These are phyloP conservation scores for Leishmania braziliensis DNA, from an alignment of 208 protist genomes.

Conservation along the genomic window DNA sequence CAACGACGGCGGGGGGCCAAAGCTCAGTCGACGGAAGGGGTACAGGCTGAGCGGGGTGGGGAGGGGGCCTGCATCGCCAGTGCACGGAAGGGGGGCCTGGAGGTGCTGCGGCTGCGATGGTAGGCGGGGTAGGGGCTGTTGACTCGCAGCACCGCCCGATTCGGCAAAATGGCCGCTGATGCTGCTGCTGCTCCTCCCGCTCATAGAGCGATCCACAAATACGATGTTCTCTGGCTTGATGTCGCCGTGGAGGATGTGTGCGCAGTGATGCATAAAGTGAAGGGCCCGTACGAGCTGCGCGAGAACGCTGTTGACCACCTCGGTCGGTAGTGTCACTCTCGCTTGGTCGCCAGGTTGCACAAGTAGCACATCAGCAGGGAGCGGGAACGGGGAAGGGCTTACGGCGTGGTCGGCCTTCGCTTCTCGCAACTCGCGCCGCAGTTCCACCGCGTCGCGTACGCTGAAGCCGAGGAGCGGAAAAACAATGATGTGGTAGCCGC, in stretches of 20 bases:
- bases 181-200: background rate
- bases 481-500: slow-evolving; percentile 60
- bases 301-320: slow-evolving; percentile 46
- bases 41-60: background rate
- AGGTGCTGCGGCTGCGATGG: background rate
- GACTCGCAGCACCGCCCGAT: slow-evolving; percentile 19
- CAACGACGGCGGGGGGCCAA: background rate
- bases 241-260: slow-evolving; percentile 93
- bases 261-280: slow-evolving; percentile 55
- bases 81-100: background rate
- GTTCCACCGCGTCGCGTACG: slow-evolving; percentile 59
- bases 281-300: slow-evolving; percentile 85
- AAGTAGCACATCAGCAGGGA: background rate
- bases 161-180: background rate
- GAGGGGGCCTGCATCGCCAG: background rate
- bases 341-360: background rate
- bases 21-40: background rate
- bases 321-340: slow-evolving; percentile 13
- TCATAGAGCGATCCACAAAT: slow-evolving; percentile 29
- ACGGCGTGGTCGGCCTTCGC: background rate
- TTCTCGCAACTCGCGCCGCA: slow-evolving; percentile 27
- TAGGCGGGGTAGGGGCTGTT: background rate
- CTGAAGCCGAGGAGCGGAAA: slow-evolving; percentile 67
- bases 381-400: background rate
- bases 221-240: slow-evolving; percentile 94